Conservation (phyloP, 2,329 filamentous ascomycete genomes). For the Akanthomyces uredinophilus region DNA sequence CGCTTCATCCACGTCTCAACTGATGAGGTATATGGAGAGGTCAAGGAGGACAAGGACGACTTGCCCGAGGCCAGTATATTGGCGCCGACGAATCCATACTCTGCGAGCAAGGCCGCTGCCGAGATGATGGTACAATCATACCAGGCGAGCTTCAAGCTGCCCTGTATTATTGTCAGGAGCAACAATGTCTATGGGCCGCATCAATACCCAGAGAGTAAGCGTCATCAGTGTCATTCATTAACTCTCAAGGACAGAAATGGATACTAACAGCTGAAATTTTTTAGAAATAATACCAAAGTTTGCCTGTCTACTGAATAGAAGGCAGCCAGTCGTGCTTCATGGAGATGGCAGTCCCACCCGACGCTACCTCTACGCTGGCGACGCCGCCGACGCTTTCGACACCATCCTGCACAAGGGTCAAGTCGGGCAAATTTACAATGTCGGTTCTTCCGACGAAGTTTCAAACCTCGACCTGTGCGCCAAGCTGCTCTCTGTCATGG, state of each 20-base stretch:
- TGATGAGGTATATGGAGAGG: constrained; percentile 81
- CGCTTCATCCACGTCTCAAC: constrained; percentile 80
- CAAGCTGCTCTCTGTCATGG: constrained; percentile 59
- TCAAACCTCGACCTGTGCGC: constrained; percentile 67
- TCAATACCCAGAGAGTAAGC: constrained; percentile 75
- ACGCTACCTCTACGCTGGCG: constrained; percentile 71
- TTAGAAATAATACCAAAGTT: constrained; percentile 82
- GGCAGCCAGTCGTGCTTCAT: constrained; percentile 65
- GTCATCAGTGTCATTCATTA: no score
- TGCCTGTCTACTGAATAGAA: constrained; percentile 63
- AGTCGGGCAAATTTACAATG: constrained; percentile 75
- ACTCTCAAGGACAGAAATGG: no score
- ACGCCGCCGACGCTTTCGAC: constrained; percentile 77
- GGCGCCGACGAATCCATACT: constrained; percentile 76
- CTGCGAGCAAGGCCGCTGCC: constrained; percentile 73
- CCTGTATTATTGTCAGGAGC: constrained; percentile 71
- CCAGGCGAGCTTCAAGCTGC: constrained; percentile 74
- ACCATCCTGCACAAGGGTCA: constrained; percentile 74
- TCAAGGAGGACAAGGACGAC: constrained; percentile 66
- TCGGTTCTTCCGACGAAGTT: constrained; percentile 72
- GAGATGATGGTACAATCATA: constrained; percentile 89
- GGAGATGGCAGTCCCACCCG: constrained; percentile 71
- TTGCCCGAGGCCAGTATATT: constrained; percentile 68
- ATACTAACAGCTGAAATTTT: constrained; percentile 11
- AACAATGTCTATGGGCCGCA: constrained; percentile 86